Evolutionary conservation across 2,329 filamentous ascomycete species (phyloP), one percentile per base, ranked within the genome.

Genomic region (Malbranchea zuffiana): DNA sequence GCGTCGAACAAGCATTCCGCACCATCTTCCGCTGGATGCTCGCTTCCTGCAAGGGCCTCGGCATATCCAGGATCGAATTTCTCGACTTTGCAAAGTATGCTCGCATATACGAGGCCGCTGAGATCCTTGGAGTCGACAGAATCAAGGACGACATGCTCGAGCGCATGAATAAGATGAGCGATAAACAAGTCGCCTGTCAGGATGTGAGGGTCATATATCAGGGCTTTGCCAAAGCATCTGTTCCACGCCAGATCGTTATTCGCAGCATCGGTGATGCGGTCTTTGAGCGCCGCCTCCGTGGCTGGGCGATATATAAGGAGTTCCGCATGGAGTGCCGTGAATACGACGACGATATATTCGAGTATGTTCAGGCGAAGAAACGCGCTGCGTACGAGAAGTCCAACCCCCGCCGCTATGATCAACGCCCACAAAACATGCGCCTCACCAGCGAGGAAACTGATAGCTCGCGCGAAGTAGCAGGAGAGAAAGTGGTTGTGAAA

Each of bases 241-340:
- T 39, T 11, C 30, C 39, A 6, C 42, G 44, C n/a, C 37, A 42
- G 27, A 26, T 42, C 7, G 42, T 44, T 19, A 44, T 46, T 8
- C 32, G 39, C 20, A 46, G 44, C n/a, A 46, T 46, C 18, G 44
- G 44, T 10, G 39, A 44, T 23, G 44, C 44, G 5, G 15, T 46
- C 4, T 42, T 36, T 12, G 42, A 42, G 20, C 42, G 44, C 17
- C 36, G 44, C 8, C 24, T 46, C 21, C 36, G 35, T 13, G 35
- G 34, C 13, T 46, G 42, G 36, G 34, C 24, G n/a, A 12, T 34
- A 16, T 44, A 46, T 32, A 40, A 42, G 40, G 39, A 35, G 20
- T 43, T 46, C 20, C 33, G 38, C 12, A 13, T 36, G 6, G 31
- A 42, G 12, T 44, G 42, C 17, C 19, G 23, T 13, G 37, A 42